Base-by-base conservation (phyloP, 176 grass and related monocot species). In the Phragmites australis region DNA sequence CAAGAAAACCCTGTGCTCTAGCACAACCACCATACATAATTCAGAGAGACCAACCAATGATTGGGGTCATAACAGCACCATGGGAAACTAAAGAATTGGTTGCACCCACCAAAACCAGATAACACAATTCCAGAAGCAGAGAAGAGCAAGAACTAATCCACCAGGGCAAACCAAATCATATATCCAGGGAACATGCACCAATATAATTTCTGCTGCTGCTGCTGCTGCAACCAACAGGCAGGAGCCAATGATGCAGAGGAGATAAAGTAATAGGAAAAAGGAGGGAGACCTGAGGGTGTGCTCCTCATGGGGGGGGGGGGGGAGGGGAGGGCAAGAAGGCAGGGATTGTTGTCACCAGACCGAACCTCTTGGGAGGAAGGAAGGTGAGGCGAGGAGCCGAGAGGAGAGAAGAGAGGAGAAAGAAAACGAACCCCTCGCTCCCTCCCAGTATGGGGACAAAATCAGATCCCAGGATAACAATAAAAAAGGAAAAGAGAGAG, bases 231-330 rank as follows among this genome's bases (percentile, higher is more conserved):
- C 68, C 75, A 80, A 79, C 80, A 68, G 74, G 45, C 76, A 37
- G 60, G n/a, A 48, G 23, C 29, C 65, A 82, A 82, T 85, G 87
- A 82, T 89, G 77, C 78, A 41, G 41, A 55, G 54, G 23, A 17
- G 49, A 60, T 70, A 88, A 75, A 82, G 84, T 81, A 77, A 77
- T 83, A 76, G 40, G 83, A 62, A 80, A 68, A 88, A 78, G 57
- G 61, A 74, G 56, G 70, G 68, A 72, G 66, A 90, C 90, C 88
- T 90, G 94, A 82, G 54, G 79, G 81, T 67, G 85, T 75, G 92
- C 81, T 84, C 87, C 92, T 87, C 85, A 79, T 87, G 92, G 90
- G 88, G 82, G 81, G 63, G 86, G 84, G 84, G 78, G 58, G 85
- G 92, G 90, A 86, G 82, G 81, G 63, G 86, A 87, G 84, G 78